A percentile compares a stretch with the other conserved stretches of the same genome.
Conservation (phyloP, 2,329 filamentous ascomycete species). For the Aureobasidium melanogenum region DNA sequence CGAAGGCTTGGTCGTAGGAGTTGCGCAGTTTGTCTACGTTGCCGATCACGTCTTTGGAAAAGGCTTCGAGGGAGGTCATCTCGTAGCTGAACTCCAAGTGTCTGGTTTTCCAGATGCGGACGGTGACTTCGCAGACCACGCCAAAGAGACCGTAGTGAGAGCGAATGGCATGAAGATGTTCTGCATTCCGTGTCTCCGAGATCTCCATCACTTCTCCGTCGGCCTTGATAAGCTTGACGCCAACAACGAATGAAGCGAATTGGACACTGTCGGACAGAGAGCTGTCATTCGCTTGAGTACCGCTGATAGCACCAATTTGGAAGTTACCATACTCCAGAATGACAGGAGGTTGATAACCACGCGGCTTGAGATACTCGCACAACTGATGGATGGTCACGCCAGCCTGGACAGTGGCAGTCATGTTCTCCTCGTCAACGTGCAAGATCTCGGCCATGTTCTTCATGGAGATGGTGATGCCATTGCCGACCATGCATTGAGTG, state of each 20-base stretch:
- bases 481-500: constrained; percentile 12
- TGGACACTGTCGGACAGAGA: constrained; percentile 5
- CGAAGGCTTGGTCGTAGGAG: constrained; percentile 11
- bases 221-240: constrained; percentile 12
- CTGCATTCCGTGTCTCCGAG: constrained; percentile 7
- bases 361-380: constrained; percentile 10
- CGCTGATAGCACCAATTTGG: constrained; percentile 10
- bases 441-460: constrained; percentile 8
- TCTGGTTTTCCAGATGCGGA: constrained; percentile 10
- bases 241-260: constrained; percentile 11
- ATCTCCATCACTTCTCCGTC: constrained; percentile 9
- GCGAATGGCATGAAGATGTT: constrained; percentile 8
- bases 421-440: constrained; percentile 3
- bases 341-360: constrained; percentile 12
- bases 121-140: constrained; percentile 10
- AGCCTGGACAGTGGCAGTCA: constrained; percentile 11
- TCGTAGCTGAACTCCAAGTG: constrained; percentile 11
- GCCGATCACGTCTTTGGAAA: neutral
- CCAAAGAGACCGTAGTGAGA: constrained; percentile 14
- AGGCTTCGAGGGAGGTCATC: neutral
- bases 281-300: constrained; percentile 11
- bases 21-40: neutral
- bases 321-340: constrained; percentile 15
- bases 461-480: constrained; percentile 6
- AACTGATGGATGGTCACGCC: constrained; percentile 11